These are phyloP conservation scores for Mucor ambiguus DNA, from an alignment of 371 early-diverging fungal genomes.

Conservation along the genomic window DNA sequence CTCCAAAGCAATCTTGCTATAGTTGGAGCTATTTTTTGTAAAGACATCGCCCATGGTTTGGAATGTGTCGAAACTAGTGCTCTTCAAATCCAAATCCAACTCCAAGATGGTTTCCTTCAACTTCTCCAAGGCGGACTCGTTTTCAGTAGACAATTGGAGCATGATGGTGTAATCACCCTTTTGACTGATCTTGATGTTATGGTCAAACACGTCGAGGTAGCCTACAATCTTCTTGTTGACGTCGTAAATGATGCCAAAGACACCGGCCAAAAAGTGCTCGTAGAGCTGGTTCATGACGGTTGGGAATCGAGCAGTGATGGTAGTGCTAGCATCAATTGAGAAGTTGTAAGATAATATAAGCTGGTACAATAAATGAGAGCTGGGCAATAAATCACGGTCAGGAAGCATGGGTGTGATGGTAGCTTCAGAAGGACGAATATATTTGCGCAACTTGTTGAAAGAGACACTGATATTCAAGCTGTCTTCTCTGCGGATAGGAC, in stretches of 20 bases:
- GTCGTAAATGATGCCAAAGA: conserved; percentile 63
- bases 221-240: conserved; percentile 66
- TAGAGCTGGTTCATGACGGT: conserved; percentile 66
- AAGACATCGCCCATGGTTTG: conserved; percentile 58
- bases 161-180: conserved; percentile 87
- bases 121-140: conserved; percentile 71
- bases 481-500: conserved; percentile 76
- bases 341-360: conserved; percentile 77
- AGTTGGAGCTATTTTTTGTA: conserved; percentile 44
- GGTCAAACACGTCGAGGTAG: conserved; percentile 76
- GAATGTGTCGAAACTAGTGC: conserved; percentile 58
- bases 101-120: conserved; percentile 64
- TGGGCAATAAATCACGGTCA: conserved; percentile 79
- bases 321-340: conserved; percentile 52
- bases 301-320: conserved; percentile 68
- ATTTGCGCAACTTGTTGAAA: conserved; percentile 64
- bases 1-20: conserved; percentile 43
- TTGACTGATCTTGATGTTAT: conserved; percentile 62
- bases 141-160: conserved; percentile 75
- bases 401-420: conserved; percentile 66
- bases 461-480: conserved; percentile 60
- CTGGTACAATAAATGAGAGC: conserved; percentile 66
- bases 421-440: conserved; percentile 69
- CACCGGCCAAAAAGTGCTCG: conserved; percentile 57
- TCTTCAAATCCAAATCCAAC: conserved; percentile 68